These are phyloP conservation scores for Fimicolochytrium jonesii DNA, from an alignment of 192 early-diverging fungal genomes.

Conservation along the genomic window DNA sequence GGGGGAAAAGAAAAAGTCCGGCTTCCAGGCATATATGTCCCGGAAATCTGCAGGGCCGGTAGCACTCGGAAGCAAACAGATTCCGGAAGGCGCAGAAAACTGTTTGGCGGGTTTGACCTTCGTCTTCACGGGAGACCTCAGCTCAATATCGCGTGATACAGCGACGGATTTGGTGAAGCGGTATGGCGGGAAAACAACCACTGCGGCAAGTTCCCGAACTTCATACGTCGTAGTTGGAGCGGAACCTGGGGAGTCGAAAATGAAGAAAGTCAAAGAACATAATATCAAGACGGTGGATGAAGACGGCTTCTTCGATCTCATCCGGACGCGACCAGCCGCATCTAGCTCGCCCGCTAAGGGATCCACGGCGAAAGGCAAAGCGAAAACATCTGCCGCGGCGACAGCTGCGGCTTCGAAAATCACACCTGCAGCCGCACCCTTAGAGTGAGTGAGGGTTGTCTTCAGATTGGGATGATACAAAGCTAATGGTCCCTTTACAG, in stretches of 20 bases:
- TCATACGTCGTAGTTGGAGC: constrained; percentile 81
- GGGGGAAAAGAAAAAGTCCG: constrained; percentile 20
- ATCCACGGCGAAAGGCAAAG: constrained; percentile 33
- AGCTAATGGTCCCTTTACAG: too few species aligned
- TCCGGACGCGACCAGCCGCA: constrained; percentile 43
- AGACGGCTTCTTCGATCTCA: constrained; percentile 77
- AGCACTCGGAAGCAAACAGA: constrained; percentile 60
- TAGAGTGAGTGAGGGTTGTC: too few species aligned
- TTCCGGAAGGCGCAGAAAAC: constrained; percentile 68
- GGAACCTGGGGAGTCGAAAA: constrained; percentile 81
- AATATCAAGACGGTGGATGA: constrained; percentile 74
- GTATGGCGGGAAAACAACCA: constrained; percentile 81
- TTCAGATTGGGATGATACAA: too few species aligned
- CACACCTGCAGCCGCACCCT: too few species aligned
- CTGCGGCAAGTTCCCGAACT: constrained; percentile 74
- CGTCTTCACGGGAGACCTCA: constrained; percentile 91
- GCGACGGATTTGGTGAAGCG: constrained; percentile 79
- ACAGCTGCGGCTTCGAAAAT: too few species aligned
- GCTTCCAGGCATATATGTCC: neutral
- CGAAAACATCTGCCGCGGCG: constrained; percentile 18
- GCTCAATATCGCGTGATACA: constrained; percentile 69
- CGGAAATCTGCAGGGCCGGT: constrained; percentile 37
- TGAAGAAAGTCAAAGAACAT: constrained; percentile 67
- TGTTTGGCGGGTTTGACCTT: constrained; percentile 78
- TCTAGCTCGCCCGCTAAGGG: constrained; percentile 21